These are phyloP conservation scores for Clarireedia homoeocarpa DNA, from an alignment of 2,329 filamentous ascomycete species.

Conservation along the genomic window DNA sequence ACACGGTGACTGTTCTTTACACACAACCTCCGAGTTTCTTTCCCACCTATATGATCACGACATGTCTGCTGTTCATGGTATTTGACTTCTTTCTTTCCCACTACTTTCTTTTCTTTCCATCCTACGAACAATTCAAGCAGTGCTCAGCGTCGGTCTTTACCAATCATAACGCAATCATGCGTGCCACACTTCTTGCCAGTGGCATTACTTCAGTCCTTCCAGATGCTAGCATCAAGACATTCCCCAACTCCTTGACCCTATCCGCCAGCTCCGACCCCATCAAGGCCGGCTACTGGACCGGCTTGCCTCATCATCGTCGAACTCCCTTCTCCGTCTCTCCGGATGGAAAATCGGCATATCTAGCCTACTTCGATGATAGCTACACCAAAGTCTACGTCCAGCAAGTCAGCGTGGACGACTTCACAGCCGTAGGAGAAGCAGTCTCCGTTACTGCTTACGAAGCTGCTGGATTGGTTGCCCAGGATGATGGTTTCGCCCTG, in stretches of 20 bases:
- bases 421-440: slow-evolving; percentile 43
- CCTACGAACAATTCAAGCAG: neutral
- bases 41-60: neutral
- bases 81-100: neutral
- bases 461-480: slow-evolving; percentile 52
- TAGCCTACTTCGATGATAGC: slow-evolving; percentile 51
- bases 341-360: slow-evolving; percentile 48
- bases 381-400: slow-evolving; percentile 50
- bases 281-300: slow-evolving; percentile 54
- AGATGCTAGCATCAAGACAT: slow-evolving; percentile 21
- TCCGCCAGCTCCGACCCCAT: slow-evolving; percentile 46
- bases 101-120: neutral
- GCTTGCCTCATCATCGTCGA: slow-evolving; percentile 51
- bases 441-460: slow-evolving; percentile 49
- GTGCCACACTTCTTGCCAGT: slow-evolving; percentile 18
- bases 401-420: slow-evolving; percentile 45
- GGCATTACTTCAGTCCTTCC: slow-evolving; percentile 14
- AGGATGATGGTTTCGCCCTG: slow-evolving; percentile 55
- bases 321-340: slow-evolving; percentile 56
- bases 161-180: slow-evolving; percentile 12
- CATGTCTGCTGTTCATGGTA: neutral
- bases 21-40: neutral
- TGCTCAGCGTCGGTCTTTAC: slow-evolving; percentile 4
- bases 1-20: neutral
- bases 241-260: slow-evolving; percentile 40